Evolutionary conservation across 495 filamentous ascomycete genomes (phyloP), one percentile per base, ranked within the genome.

Genomic region (Neurospora tetraspora): DNA sequence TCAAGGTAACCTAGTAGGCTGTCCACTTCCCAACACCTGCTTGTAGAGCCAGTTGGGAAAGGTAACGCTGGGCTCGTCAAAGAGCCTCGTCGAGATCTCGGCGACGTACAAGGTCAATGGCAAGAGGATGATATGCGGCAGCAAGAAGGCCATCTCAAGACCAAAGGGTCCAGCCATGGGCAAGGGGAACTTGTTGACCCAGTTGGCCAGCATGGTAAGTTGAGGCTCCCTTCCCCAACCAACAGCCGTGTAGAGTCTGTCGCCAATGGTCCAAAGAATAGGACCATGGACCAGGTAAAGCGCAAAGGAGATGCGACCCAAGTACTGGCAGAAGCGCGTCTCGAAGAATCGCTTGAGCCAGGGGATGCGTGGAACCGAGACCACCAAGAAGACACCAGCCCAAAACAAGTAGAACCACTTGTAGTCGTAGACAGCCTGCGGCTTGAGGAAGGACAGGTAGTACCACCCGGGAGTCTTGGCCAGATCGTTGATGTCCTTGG

Each of bases 271-370:
- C 73, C 73, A 83, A 7, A 89, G 77, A 37, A 92, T 84, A 3
- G 88, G 87, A 6, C 88, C 88, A 73, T 92, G 90, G 18, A 91
- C 86, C 53, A 92, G 84, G 71, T 92, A 92, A 20, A 92, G 86
- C 12, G 87, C 83, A 75, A 85, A 92, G 0, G 88, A 90, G 61
- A 92, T 84, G 71, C 87, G 86, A 39, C 89, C 89, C 10, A 92
- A 83, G 73, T 89, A 91, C 77, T 90, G 89, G 69, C 88, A 89
- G 68, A 90, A 79, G 3, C 81, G 81, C 69, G 86, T 85, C 71
- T 85, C 87, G 79, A 91, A 91, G 42, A 89, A 82, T 71, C 82
- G 81, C 73, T 88, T 86, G 16, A 85, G 75, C 80, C 77, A 82
- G n/a, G 37, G 42, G 34, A 82, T 77, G 68, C 77, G 78, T 18